Base-by-base conservation (phyloP, 2,329 filamentous ascomycete genomes). In the Paecilomyces sp. region DNA sequence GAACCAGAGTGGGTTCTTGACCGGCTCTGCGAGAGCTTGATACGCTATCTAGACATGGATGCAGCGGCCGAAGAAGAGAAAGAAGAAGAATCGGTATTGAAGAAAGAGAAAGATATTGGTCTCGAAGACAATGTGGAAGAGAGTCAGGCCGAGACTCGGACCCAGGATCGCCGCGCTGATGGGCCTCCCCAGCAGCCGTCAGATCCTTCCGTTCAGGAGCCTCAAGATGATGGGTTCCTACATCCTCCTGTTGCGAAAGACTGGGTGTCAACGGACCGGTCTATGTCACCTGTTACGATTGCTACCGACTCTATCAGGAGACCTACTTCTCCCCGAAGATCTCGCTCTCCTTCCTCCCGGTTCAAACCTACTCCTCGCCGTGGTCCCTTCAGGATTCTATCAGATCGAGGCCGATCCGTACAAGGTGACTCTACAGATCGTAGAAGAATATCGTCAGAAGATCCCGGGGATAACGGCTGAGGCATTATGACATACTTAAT, bases 1-100 rank as follows among this genome's bases (percentile, higher is more conserved):
- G 88, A 90, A 72, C 79, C 85, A 0, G 85, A 89, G 69, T 90
- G 87, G 83, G 75, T 90, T 58, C 74, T 90, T 1, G 83, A 88
- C 68, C 78, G 85, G 34, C 72, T 90, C 12, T 86, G 84, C 67
- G 86, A 88, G 71, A 88, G 85, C 68, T 70, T 90, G 67, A 73
- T 80, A 11, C 73, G 81, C 41, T 81, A 79, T 62, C 63, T 73
- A 53, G 66, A 30, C 61, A 62, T 24, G 64, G 60, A 56, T 57
- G 31, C 51, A 47, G 51, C 55, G 28, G 4, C 25, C 22, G 13
- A 58, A 36, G 60, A 52, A 9, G 58, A 60, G 13, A 58, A 61
- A 4, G 51, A 57, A 30, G 55, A 54, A 22, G 30, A 22, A 8
- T 65, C 63, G 12, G 70, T 66, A 0, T 56, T 70, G 54, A 58